A percentile compares a stretch with the other conserved stretches of the same genome.
Conservation (phyloP, 495 filamentous ascomycete species). For the Filosporella fistucella region DNA sequence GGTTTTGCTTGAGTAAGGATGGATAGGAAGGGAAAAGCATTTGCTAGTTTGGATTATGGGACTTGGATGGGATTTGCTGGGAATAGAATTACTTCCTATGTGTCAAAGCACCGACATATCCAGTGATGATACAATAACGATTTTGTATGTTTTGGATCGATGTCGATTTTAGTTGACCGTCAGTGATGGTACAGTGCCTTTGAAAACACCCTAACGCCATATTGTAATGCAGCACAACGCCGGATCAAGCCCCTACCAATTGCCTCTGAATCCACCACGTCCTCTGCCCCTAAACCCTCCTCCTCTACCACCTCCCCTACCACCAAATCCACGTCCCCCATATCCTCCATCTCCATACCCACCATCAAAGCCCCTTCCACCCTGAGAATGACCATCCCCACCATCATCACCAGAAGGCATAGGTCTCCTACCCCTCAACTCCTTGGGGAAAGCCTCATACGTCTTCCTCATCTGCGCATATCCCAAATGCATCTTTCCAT, state of each 20-base stretch:
- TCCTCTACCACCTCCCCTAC: slow-evolving; percentile 43
- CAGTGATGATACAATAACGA: background rate
- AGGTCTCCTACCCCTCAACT: slow-evolving; percentile 65
- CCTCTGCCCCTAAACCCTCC: slow-evolving; percentile 35
- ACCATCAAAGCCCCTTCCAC: slow-evolving; percentile 39
- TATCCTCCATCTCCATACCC: slow-evolving; percentile 35
- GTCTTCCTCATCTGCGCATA: slow-evolving; percentile 97
- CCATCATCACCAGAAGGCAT: slow-evolving; percentile 44
- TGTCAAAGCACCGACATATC: too few relatives aligned
- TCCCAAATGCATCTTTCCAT: slow-evolving; percentile 98
- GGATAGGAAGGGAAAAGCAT: too few relatives aligned
- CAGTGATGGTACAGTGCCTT: too few relatives aligned
- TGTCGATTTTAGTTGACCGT: slow-evolving; percentile 4
- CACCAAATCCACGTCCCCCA: slow-evolving; percentile 40
- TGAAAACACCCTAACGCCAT: too few relatives aligned
- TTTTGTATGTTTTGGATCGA: background rate
- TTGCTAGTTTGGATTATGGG: too few relatives aligned
- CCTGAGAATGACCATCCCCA: slow-evolving; percentile 42
- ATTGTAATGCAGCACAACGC: too few relatives aligned
- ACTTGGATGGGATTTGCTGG: too few relatives aligned
- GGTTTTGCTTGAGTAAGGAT: slow-evolving; percentile 29
- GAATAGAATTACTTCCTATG: too few relatives aligned
- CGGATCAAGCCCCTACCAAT: slow-evolving; percentile 37
- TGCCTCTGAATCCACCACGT: slow-evolving; percentile 38
- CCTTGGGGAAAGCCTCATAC: slow-evolving; percentile 77